Base-by-base conservation (phyloP, 441 rosid genomes). In the Arabidopsis hybrid region DNA sequence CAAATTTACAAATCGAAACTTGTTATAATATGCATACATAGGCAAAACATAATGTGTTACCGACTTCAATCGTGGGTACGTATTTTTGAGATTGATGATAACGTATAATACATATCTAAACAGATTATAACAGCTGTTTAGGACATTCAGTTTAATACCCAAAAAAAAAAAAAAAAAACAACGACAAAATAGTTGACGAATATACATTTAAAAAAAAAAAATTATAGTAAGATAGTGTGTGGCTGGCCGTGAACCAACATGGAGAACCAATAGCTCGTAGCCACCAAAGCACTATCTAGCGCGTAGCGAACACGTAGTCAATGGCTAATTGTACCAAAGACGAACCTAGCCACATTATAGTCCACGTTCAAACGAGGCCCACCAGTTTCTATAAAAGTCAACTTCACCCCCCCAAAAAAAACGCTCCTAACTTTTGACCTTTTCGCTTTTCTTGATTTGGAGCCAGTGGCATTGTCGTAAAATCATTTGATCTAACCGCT, bases 171-270 rank as follows among this genome's bases (percentile, higher is more conserved):
- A 21, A 21, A 21, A 21, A 2, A 21, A 21, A 21, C 26, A 21
- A 21, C 26, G 26, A 21, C 26, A 21, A 21, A 21, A 21, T 21
- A 21, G 26, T 21, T 21, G 26, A 21, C 26, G 26, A 21, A 21
- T 21, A 21, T 21, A 21, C 26, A 21, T 21, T 21, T 21, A 21
- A 21, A 21, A 21, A 21, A 21, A 21, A 21, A 21, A 21, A 21
- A 21, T 21, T 21, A 21, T 21, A 21, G 26, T 21, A 21, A 21
- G 26, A 21, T 6, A 14, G 49, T 52, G 65, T 52, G 65, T 67
- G 79, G 79, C 16, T 75, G 49, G 64, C 43, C 69, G 13, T 60
- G 79, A 61, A 75, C 58, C 64, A 61, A 57, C 71, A 65, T 47
- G 39, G 29, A 35, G 16, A 60, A 11, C 64, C 43, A 53, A 52